Evolutionary conservation across 2,329 filamentous ascomycete genomes (phyloP).

Genomic region (Microdochium nivale): DNA sequence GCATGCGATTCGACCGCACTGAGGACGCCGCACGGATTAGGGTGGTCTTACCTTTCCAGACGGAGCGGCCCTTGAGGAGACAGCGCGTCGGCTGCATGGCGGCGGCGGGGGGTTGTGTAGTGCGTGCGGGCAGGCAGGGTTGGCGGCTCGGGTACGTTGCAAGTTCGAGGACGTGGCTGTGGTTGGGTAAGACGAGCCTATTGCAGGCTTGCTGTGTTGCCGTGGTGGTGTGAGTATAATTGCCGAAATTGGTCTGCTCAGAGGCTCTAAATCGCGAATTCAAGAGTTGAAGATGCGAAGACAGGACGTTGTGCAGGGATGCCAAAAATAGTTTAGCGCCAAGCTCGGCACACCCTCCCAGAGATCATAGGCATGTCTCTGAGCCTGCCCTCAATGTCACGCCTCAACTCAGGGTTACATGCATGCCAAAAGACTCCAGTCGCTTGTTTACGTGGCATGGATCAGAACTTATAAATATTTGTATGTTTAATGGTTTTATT

Average conservation of each 20-base stretch:
- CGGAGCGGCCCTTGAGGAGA: slow-evolving; percentile 23
- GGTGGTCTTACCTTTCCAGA: slow-evolving; percentile 21
- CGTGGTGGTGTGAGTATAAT: not conserved
- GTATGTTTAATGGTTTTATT: too few species aligned
- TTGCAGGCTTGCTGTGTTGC: not conserved
- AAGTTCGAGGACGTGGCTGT: not conserved
- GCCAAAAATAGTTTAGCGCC: not conserved
- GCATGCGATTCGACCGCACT: not conserved
- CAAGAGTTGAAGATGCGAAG: not conserved
- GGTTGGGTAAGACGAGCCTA: not conserved
- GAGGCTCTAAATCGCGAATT: not conserved
- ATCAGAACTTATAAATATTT: too few species aligned
- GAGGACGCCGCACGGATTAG: not conserved
- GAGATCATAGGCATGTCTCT: too few species aligned
- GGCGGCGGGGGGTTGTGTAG: slow-evolving; percentile 1
- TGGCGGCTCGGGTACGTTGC: not conserved
- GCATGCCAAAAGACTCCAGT: too few species aligned
- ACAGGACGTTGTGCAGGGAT: not conserved
- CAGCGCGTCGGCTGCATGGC: slow-evolving; percentile 27
- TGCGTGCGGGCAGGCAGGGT: not conserved
- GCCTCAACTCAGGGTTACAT: too few species aligned
- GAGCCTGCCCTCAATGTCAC: too few species aligned
- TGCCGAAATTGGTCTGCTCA: not conserved
- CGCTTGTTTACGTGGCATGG: too few species aligned
- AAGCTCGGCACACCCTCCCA: too few species aligned